A percentile compares a stretch with the other conserved stretches of the same genome.
These are phyloP conservation scores for Stemphylium lycopersici DNA, from an alignment of 2,329 filamentous ascomycete genomes.

Conservation along the genomic window DNA sequence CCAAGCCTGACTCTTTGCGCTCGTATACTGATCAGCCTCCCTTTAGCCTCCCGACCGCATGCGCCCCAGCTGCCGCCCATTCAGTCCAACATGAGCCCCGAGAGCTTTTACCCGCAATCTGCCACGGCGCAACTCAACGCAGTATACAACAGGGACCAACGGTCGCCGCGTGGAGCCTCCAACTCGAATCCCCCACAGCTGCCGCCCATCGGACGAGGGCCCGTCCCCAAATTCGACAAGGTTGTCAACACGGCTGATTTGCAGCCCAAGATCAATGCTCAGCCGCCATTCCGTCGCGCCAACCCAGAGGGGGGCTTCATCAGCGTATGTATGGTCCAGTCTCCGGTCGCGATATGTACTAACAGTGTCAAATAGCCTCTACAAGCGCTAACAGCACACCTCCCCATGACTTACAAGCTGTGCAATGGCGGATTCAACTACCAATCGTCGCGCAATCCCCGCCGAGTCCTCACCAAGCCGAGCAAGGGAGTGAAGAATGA, in stretches of 20 bases:
- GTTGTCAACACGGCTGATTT: constrained; percentile 75
- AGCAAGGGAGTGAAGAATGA: constrained; percentile 99
- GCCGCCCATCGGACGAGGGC: constrained; percentile 60
- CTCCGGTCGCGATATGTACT: constrained; percentile 11
- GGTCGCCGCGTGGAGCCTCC: constrained; percentile 54
- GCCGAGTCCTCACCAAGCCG: constrained; percentile 93
- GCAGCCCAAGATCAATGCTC: constrained; percentile 79
- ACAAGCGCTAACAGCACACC: constrained; percentile 90
- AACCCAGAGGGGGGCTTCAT: constrained; percentile 98
- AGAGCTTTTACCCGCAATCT: constrained; percentile 74
- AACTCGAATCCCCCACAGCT: constrained; percentile 57
- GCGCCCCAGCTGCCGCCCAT: constrained; percentile 77
- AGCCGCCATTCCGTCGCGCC: constrained; percentile 89
- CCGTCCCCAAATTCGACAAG: constrained; percentile 87
- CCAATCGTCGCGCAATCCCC: constrained; percentile 94
- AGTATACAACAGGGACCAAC: constrained; percentile 62
- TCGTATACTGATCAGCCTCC: constrained; percentile 28
- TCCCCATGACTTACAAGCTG: constrained; percentile 95
- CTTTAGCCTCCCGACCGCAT: constrained; percentile 56
- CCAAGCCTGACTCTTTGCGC: constrained; percentile 12
- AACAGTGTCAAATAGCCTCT: constrained; percentile 69
- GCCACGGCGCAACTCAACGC: constrained; percentile 74
- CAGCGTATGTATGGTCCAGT: constrained; percentile 68
- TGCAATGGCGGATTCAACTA: constrained; percentile 99
- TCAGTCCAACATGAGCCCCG: constrained; percentile 69